These are phyloP conservation scores for Trichosanthes truncata DNA, from an alignment of 306 rosid genomes.

Conservation along the genomic window DNA sequence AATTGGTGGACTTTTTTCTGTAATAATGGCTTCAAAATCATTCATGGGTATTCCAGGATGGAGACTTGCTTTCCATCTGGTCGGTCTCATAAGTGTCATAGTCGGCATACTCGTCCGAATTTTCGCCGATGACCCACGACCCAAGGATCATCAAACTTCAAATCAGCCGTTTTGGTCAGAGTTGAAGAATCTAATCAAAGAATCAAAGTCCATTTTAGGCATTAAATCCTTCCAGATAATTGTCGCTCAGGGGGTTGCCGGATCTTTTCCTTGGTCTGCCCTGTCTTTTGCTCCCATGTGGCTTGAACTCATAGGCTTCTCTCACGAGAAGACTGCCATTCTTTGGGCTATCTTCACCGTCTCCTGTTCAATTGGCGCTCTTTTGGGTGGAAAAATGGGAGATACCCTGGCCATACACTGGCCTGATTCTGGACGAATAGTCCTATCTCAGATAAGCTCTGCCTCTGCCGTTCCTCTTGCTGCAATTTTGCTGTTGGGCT, in stretches of 20 bases:
- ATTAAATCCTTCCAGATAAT: slow-evolving; percentile 69
- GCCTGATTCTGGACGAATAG: slow-evolving; percentile 75
- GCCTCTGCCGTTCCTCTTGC: slow-evolving; percentile 90
- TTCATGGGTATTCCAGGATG: slow-evolving; percentile 68
- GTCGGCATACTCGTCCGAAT: slow-evolving; percentile 61
- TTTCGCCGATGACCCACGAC: slow-evolving; percentile 53
- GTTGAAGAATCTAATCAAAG: slow-evolving; percentile 53
- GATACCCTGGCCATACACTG: slow-evolving; percentile 45
- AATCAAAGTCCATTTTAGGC: no score
- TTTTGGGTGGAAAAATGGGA: slow-evolving; percentile 66
- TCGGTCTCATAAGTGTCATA: slow-evolving; percentile 59
- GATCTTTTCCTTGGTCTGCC: slow-evolving; percentile 94
- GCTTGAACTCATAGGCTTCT: slow-evolving; percentile 87
- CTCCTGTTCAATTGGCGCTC: slow-evolving; percentile 72
- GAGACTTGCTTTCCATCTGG: slow-evolving; percentile 64
- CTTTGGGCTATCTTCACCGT: slow-evolving; percentile 65
- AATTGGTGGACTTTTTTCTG: slow-evolving; percentile 84
- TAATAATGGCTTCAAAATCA: slow-evolving; percentile 69
- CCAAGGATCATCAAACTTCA: slow-evolving; percentile 9
- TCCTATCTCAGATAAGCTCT: slow-evolving; percentile 84
- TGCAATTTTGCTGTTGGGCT: slow-evolving; percentile 52
- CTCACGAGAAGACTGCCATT: slow-evolving; percentile 61
- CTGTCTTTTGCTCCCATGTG: slow-evolving; percentile 98
- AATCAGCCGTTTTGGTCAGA: slow-evolving; percentile 43
- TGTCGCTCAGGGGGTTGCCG: slow-evolving; percentile 74